Percentiles rank a stretch among this genome's conserved stretches.
Conservation (phyloP, 768 basidiomycete genomes). For the Pilatotrama ljubarskyi region DNA sequence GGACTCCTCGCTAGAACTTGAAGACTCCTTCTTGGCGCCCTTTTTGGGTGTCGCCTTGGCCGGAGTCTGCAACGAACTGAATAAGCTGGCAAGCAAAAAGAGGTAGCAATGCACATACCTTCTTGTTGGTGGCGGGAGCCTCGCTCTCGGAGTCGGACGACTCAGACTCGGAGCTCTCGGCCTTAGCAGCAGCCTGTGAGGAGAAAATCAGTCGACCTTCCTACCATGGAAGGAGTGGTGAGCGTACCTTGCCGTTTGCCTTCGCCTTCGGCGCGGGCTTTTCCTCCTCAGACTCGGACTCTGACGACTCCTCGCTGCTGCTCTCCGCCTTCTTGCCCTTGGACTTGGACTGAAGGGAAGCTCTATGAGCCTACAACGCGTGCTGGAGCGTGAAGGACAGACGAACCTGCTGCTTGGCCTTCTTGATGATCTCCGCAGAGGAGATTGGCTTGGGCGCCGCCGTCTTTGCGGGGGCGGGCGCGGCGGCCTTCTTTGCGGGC, state of each 20-base stretch:
- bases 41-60: constrained; percentile 17
- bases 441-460: constrained; percentile 33
- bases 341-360: constrained; percentile 14
- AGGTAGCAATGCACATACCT: constrained; percentile 13
- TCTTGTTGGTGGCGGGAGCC: constrained; percentile 25
- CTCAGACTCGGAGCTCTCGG: constrained; percentile 23
- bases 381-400: background rate
- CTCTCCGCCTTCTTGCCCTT: constrained; percentile 25
- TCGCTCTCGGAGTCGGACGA: constrained; percentile 15
- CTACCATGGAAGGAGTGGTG: background rate
- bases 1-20: constrained; percentile 28
- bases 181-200: constrained; percentile 10
- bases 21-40: constrained; percentile 11
- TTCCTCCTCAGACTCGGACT: constrained; percentile 38
- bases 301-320: constrained; percentile 31
- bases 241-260: constrained; percentile 36
- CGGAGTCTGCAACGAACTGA: background rate
- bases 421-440: constrained; percentile 45
- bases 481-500: constrained; percentile 37
- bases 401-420: constrained; percentile 32
- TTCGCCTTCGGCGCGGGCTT: constrained; percentile 31
- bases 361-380: background rate
- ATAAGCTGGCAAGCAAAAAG: too few relatives aligned
- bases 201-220: background rate
- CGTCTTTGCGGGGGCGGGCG: constrained; percentile 28